Percentiles rank a stretch among this genome's conserved stretches.
These are phyloP conservation scores for Kodamaea jinghongensis DNA, from an alignment of 805 yeast species.

Conservation along the genomic window DNA sequence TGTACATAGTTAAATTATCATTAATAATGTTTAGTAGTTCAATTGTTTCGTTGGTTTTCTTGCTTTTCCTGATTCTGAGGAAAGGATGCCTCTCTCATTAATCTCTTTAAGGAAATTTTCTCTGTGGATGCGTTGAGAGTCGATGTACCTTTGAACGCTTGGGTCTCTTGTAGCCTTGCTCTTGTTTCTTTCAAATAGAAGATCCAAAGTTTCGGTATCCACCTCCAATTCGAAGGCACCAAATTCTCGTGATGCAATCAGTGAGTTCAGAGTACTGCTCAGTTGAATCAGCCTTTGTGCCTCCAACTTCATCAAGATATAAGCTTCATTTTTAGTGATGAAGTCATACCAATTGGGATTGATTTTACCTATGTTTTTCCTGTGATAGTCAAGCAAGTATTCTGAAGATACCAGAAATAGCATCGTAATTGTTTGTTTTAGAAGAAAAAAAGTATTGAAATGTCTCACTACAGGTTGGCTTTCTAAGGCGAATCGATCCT, in stretches of 20 bases:
- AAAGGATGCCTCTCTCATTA: constrained; percentile 17
- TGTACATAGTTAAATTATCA: constrained; percentile 1
- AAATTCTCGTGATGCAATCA: background rate
- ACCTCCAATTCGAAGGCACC: constrained; percentile 16
- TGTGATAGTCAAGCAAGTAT: background rate
- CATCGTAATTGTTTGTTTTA: background rate
- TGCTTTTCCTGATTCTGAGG: background rate
- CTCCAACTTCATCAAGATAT: no score
- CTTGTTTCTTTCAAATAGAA: constrained; percentile 10
- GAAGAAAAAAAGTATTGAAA: background rate
- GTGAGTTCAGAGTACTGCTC: no score
- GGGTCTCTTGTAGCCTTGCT: constrained; percentile 11
- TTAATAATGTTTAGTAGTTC: background rate
- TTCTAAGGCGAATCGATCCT: constrained; percentile 2
- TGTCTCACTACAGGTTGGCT: background rate
- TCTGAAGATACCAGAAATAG: background rate
- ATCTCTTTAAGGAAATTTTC: constrained; percentile 25
- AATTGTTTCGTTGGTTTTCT: background rate
- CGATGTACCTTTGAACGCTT: constrained; percentile 14
- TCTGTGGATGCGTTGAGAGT: constrained; percentile 19
- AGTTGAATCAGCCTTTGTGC: no score
- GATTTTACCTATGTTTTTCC: no score
- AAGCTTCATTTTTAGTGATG: no score
- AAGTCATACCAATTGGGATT: no score
- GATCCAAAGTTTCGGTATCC: constrained; percentile 20